phyloP scores from a whole-genome alignment of 139 green algal genomes.

The Picochlorum costavermella region DNA sequence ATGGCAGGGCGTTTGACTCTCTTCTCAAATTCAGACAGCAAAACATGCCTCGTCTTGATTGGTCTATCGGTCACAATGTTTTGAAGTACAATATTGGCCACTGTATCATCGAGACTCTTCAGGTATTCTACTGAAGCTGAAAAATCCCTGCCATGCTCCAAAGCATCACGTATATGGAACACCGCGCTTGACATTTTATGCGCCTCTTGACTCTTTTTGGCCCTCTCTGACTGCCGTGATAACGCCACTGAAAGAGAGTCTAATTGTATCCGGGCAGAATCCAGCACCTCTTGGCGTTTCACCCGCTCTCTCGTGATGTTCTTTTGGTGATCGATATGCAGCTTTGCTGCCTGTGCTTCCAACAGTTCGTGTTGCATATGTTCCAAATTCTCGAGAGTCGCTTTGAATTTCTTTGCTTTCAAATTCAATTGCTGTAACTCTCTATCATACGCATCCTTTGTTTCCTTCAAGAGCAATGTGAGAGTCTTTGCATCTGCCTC shows the following conservation, averaged over 20 bases:
- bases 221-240: constrained; percentile 5
- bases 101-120: background rate
- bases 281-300: constrained; percentile 8
- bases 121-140: background rate
- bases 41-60: constrained; percentile 28
- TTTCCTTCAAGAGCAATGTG: constrained; percentile 3
- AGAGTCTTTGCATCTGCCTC: constrained; percentile 19
- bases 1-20: constrained; percentile 12
- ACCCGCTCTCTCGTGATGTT: constrained; percentile 18
- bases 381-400: constrained; percentile 1
- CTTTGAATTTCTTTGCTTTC: constrained; percentile 11
- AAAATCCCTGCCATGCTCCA: constrained; percentile 10
- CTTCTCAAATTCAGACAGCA: constrained; percentile 16
- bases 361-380: constrained; percentile 19
- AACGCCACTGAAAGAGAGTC: constrained; percentile 22
- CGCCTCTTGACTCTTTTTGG: constrained; percentile 5
- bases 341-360: constrained; percentile 18
- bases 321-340: constrained; percentile 21
- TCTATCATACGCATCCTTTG: constrained; percentile 6
- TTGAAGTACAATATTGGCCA: too few relatives aligned
- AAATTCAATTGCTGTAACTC: background rate
- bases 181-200: constrained; percentile 20
- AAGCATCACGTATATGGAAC: constrained; percentile 22
- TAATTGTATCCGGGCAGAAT: constrained; percentile 19
- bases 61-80: background rate